Base-by-base conservation (phyloP, 371 early-diverging fungal genomes). In the Globomyces sp. region DNA sequence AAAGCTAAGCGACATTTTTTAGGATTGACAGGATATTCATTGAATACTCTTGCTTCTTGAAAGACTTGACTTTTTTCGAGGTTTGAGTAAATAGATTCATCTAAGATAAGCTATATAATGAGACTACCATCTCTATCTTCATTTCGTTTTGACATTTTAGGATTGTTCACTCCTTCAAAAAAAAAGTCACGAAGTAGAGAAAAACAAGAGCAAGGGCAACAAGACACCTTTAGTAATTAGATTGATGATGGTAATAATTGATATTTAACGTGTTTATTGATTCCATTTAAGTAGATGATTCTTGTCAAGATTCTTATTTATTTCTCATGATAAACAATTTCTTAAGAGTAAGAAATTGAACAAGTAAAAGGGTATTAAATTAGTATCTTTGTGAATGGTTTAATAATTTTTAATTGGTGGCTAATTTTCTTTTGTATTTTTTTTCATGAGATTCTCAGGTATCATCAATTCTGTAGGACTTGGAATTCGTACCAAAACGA, bases 31-130 rank as follows among this genome's bases (percentile, higher is more conserved):
- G 99, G 98, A 39, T 96, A 87, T 70, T 92, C 94, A 79, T 98
- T 96, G 81, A 98, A 97, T 11, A 90, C 90, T 66, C 96, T 90
- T 45, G 98, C 93, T 77, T 98, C 98, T 80, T 96, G 99, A 64
- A 98, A 82, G 41, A 96, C 95, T 11, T 88, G 86, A 58, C 93
- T 87, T 75, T 94, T 94, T 85, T 98, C 96, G 68, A 95, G 81
- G 72, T 86, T 84, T 52, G 67, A 68, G 57, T 77, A 84, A 58
- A 77, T 72, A 11, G 71, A 68, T 24, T 51, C 61, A 48, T 40
- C 63, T 63, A 57, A 5, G 41, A 9, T 66, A 37, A 40, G 24
- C 24, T 24, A 24, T 0, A 24, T 24, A 24, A 40, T 34, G 24
- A 10, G 55, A 42, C n/a, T 63, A 52, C 65, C 55, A 13, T 42